Base-by-base conservation (phyloP, 176 grass and related monocot genomes). In the Oropetium thomaeum region DNA sequence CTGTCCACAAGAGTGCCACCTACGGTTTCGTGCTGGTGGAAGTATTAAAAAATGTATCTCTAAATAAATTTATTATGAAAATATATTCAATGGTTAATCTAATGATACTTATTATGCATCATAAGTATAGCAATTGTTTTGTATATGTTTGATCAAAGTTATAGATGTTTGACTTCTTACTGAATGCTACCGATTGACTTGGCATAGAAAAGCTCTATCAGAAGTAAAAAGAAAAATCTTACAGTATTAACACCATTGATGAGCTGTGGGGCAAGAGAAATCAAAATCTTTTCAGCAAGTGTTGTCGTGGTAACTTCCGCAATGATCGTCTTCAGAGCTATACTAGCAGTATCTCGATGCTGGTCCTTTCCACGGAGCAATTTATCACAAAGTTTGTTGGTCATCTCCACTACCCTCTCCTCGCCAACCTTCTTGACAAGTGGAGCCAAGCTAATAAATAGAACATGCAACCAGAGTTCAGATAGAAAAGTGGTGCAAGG, bases 361-460 rank as follows among this genome's bases (percentile, higher is more conserved):
- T 93, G 96, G 26, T 99, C 96, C 85, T 99, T 99, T n/a, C 96
- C 96, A 55, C 92, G 88, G 23, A 99, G 79, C 80, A 99, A 86
- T 71, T 99, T 99, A 77, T 92, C 89, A 76, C 86, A 95, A 65
- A 99, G 91, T 83, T 92, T 99, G 59, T 88, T 88, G 32, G 87
- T 85, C 96, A 99, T 99, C 43, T 99, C 91, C 67, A 95, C 71
- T 59, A 94, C 88, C 77, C 82, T 99, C 25, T 95, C 96, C 84
- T 99, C 91, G 16, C 75, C 78, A 68, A 95, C 87, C 72, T 95
- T 99, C 84, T 94, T 99, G 39, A 95, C 91, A 47, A 99, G 96
- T 64, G 96, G 96, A 81, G 82, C 87, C 89, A 99, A 86, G 77
- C 96, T 99, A 81, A 35, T 44, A 73, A 39, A 76, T 25, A 67